Evolutionary conservation across 1,139 yeast species (phyloP).

Genomic region (Scheffersomyces quercinus): DNA sequence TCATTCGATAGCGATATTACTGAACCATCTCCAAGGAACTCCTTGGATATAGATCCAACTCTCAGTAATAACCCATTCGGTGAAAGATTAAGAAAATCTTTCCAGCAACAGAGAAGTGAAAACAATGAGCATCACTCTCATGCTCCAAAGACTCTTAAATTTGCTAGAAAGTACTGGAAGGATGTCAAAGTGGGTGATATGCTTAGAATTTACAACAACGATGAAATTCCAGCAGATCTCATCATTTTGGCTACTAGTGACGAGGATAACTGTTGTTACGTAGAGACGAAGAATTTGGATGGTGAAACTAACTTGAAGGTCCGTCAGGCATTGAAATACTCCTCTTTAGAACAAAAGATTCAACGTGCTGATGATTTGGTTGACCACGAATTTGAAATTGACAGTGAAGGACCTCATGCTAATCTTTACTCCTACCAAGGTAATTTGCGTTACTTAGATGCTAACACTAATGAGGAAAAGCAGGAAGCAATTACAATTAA

Average conservation of each 20-base stretch:
- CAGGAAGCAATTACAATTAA: constrained; percentile 51
- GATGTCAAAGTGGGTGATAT: constrained; percentile 57
- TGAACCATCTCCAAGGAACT: constrained; percentile 6
- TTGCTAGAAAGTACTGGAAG: constrained; percentile 49
- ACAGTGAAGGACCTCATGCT: constrained; percentile 58
- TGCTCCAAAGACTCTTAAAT: constrained; percentile 26
- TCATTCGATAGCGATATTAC: constrained; percentile 36
- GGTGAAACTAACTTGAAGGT: constrained; percentile 63
- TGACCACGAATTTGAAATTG: constrained; percentile 40
- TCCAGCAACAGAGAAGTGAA: constrained; percentile 14
- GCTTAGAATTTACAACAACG: constrained; percentile 52
- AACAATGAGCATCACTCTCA: constrained; percentile 2
- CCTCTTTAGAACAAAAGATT: constrained; percentile 32
- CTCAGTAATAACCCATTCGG: constrained; percentile 21
- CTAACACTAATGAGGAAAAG: constrained; percentile 12
- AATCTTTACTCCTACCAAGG: constrained; percentile 57
- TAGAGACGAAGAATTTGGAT: constrained; percentile 60
- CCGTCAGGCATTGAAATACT: constrained; percentile 50
- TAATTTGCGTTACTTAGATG: constrained; percentile 33
- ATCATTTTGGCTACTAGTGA: constrained; percentile 53
- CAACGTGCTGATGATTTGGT: constrained; percentile 47
- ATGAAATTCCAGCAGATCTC: constrained; percentile 60
- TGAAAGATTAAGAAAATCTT: constrained; percentile 22
- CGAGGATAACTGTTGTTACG: constrained; percentile 54
- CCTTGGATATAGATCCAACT: constrained; percentile 2